A percentile compares a stretch with the other conserved stretches of the same genome.
phyloP scores from a whole-genome alignment of 2,329 filamentous ascomycete species.

The Colletotrichum simmondsii region DNA sequence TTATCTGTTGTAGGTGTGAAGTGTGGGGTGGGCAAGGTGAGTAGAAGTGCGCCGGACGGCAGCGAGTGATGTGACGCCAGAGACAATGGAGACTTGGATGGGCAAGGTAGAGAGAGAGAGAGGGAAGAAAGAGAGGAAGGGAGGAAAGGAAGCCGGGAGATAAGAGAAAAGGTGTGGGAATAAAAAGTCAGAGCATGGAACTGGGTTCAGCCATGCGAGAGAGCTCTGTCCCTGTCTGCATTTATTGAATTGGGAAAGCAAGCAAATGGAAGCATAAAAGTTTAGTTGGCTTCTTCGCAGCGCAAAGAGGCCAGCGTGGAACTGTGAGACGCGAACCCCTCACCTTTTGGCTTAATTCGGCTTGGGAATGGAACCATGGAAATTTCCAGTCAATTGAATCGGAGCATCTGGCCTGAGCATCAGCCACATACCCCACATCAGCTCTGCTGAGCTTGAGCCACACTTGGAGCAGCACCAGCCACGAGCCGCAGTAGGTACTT shows the following conservation, averaged over 20 bases:
- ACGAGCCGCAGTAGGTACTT: neutral
- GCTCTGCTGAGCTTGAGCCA: constrained; percentile 35
- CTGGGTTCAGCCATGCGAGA: constrained; percentile 6
- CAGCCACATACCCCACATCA: constrained; percentile 34
- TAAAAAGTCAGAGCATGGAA: constrained; percentile 7
- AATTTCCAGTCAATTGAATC: constrained; percentile 30
- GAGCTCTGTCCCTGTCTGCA: neutral
- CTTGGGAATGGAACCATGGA: constrained; percentile 31
- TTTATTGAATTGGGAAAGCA: constrained; percentile 10
- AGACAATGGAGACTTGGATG: neutral
- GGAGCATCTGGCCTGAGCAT: neutral
- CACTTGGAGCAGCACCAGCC: neutral
- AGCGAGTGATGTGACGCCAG: constrained; percentile 33
- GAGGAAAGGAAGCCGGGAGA: neutral
- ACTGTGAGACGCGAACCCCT: constrained; percentile 36
- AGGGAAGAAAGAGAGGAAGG: neutral
- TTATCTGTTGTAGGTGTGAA: neutral
- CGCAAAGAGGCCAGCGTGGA: constrained; percentile 59
- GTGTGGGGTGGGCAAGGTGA: constrained; percentile 20
- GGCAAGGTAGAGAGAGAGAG: neutral
- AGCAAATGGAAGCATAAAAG: constrained; percentile 1
- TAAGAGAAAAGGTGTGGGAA: neutral
- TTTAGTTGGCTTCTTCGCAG: constrained; percentile 40
- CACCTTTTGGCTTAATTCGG: constrained; percentile 24
- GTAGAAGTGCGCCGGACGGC: neutral